Conservation (phyloP, 208 protist species). For the Crithidia acanthocephali region DNA sequence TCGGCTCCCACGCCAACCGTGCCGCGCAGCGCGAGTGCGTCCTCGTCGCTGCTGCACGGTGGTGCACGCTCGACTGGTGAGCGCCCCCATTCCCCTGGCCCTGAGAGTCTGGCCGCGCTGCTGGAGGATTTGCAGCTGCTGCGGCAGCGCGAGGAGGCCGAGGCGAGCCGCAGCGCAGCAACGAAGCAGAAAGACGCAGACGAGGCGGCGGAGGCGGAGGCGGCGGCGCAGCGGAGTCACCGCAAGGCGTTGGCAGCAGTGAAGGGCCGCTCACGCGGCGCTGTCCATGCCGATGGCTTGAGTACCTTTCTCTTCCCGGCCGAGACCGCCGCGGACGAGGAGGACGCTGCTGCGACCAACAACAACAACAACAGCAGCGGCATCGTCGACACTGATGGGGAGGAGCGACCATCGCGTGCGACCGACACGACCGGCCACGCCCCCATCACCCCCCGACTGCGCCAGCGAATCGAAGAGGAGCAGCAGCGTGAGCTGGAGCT, state of each 20-base stretch:
- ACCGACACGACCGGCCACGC: conserved; percentile 48
- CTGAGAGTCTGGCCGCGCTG: conserved; percentile 14
- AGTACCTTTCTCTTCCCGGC: not conserved
- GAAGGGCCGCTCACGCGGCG: not conserved
- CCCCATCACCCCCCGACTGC: conserved; percentile 43
- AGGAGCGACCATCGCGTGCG: conserved; percentile 1
- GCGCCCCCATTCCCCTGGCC: not conserved
- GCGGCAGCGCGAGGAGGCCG: conserved; percentile 17
- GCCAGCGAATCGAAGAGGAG: conserved; percentile 38
- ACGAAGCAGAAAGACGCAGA: not conserved
- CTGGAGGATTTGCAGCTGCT: conserved; percentile 28
- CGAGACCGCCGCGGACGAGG: not conserved
- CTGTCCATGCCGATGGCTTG: not conserved
- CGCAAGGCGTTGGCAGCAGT: conserved; percentile 3
- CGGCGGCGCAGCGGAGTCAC: conserved; percentile 13
- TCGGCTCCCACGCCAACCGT: not conserved
- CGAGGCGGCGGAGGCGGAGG: conserved; percentile 11
- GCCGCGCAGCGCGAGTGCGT: conserved; percentile 4
- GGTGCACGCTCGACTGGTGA: not conserved
- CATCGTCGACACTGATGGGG: conserved; percentile 1
- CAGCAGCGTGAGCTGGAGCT: conserved; percentile 40
- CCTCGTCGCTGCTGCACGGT: not conserved
- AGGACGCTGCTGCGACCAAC: no score
- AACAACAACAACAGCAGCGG: no score
- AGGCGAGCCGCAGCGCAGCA: not conserved